Conservation (phyloP, 306 rosid genomes). For the Prunus fruticosa region DNA sequence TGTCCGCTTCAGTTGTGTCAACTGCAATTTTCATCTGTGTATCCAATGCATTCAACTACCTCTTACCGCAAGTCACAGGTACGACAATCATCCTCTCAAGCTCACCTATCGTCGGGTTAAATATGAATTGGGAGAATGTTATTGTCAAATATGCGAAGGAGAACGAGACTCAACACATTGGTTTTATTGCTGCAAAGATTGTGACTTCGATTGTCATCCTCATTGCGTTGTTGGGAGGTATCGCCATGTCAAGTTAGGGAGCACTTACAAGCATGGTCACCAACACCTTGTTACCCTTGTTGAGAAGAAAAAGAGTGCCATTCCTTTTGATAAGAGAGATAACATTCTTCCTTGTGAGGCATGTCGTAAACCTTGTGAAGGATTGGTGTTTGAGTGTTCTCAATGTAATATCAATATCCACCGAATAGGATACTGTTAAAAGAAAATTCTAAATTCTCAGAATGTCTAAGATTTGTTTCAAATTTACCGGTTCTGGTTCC, state of each 20-base stretch:
- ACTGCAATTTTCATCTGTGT: not conserved
- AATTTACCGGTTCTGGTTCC: too few species aligned
- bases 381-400: not conserved
- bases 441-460: too few species aligned
- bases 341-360: not conserved
- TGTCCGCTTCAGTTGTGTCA: not conserved
- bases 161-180: not conserved
- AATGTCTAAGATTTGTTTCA: too few species aligned
- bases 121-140: too few species aligned
- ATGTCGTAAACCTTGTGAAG: not conserved
- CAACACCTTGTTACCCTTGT: slow-evolving; percentile 1
- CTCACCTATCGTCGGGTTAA: not conserved
- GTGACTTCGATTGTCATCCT: not conserved
- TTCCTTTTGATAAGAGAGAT: not conserved
- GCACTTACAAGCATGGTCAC: not conserved
- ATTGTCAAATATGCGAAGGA: too few species aligned
- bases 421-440: not conserved
- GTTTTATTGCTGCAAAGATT: not conserved
- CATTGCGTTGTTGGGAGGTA: not conserved
- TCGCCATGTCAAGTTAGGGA: not conserved
- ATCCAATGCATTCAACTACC: not conserved
- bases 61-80: not conserved
- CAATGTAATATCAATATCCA: not conserved
- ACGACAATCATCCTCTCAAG: not conserved
- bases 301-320: not conserved